A percentile compares a stretch with the other conserved stretches of the same genome.
Conservation (phyloP, 1,139 yeast genomes). For the Yamadazyma dushanensis region DNA sequence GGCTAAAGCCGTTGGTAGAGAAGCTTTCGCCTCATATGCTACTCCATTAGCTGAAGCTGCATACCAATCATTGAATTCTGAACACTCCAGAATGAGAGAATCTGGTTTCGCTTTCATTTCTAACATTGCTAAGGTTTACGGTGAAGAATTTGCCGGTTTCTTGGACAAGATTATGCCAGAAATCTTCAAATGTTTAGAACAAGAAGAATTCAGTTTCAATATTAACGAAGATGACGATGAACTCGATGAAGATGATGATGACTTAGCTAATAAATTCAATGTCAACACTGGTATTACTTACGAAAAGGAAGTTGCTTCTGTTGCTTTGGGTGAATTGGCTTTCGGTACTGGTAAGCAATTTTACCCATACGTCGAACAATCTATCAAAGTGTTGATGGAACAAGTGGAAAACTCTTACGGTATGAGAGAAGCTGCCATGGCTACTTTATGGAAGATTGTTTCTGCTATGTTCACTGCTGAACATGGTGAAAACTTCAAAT, state of each 20-base stretch:
- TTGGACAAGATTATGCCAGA: conserved; percentile 81
- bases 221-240: conserved; percentile 40
- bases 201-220: conserved; percentile 69
- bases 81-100: conserved; percentile 85
- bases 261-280: conserved; percentile 68
- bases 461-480: conserved; percentile 67
- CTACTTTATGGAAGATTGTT: conserved; percentile 80
- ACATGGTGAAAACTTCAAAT: conserved; percentile 49
- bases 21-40: conserved; percentile 80
- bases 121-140: conserved; percentile 93
- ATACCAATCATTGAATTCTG: conserved; percentile 72
- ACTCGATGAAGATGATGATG: conserved; percentile 49
- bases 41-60: conserved; percentile 90
- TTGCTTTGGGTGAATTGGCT: conserved; percentile 88
- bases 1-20: conserved; percentile 96
- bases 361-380: conserved; percentile 72
- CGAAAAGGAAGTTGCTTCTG: conserved; percentile 96
- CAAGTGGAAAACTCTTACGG: conserved; percentile 88
- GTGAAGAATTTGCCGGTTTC: conserved; percentile 85
- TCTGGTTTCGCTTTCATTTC: conserved; percentile 94
- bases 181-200: conserved; percentile 79
- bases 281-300: conserved; percentile 94
- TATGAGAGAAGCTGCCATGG: conserved; percentile 84
- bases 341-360: conserved; percentile 80
- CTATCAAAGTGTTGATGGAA: conserved; percentile 63